A percentile compares a stretch with the other conserved stretches of the same genome.
Evolutionary conservation across 495 filamentous ascomycete species (phyloP).

Genomic region (Podospora conica): DNA sequence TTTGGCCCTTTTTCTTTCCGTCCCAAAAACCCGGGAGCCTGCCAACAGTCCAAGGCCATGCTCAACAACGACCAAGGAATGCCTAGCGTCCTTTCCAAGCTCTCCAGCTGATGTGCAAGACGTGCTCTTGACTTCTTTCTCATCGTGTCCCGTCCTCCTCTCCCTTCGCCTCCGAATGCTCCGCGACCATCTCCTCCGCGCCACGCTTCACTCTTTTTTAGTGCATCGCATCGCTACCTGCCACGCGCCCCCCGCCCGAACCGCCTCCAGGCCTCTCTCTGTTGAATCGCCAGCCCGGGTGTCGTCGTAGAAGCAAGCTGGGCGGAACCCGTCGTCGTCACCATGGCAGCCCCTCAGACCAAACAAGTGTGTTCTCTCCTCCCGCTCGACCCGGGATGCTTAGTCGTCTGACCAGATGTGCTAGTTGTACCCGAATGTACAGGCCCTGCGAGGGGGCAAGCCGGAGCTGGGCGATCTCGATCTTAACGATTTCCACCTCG

Average conservation of each 20-base stretch:
- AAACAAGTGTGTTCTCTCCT: constrained; percentile 24
- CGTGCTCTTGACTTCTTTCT: not conserved
- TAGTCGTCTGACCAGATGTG: constrained; percentile 17
- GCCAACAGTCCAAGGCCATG: not conserved
- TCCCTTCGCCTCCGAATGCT: not conserved
- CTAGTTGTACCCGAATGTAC: constrained; percentile 35
- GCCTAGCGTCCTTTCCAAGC: not conserved
- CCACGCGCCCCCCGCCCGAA: not conserved
- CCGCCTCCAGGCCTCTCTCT: not conserved
- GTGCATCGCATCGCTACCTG: not conserved
- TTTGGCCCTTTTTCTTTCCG: not conserved
- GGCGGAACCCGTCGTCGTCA: not conserved
- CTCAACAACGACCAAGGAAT: not conserved
- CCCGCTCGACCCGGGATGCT: not conserved
- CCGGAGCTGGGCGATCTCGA: constrained; percentile 38
- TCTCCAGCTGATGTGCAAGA: not conserved
- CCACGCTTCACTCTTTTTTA: not conserved
- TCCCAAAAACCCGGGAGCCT: too few relatives aligned
- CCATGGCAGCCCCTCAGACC: constrained; percentile 28
- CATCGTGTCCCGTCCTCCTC: not conserved
- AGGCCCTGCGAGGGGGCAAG: constrained; percentile 38
- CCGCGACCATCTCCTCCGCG: not conserved
- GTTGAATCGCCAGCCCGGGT: not conserved
- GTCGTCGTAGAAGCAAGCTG: not conserved
- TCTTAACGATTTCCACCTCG: constrained; percentile 37